Evolutionary conservation across 2,329 filamentous ascomycete species (phyloP).

Genomic region (Ambrosiella beaveri): DNA sequence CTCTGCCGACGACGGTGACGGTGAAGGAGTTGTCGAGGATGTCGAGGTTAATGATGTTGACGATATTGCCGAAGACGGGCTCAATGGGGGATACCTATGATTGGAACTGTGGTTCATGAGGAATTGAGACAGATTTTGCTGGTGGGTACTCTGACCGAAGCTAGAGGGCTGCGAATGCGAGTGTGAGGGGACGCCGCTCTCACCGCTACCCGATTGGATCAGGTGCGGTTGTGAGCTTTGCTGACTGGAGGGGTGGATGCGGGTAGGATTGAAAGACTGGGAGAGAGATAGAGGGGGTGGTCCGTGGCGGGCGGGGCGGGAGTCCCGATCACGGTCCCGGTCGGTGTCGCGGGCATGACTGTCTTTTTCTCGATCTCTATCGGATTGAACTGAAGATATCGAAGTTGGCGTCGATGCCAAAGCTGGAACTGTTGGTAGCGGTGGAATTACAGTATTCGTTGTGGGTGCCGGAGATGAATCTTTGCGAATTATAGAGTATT

Average conservation of each 20-base stretch:
- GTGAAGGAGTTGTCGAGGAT: conserved; percentile 2
- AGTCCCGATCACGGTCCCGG: background rate
- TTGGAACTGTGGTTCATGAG: background rate
- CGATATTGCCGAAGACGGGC: conserved; percentile 5
- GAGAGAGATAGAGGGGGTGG: conserved; percentile 11
- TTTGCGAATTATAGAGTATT: background rate
- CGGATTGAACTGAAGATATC: background rate
- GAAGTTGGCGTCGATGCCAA: background rate
- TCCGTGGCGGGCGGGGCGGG: conserved; percentile 6
- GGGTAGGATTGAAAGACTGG: conserved; percentile 5
- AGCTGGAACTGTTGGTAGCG: background rate
- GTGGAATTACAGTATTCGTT: background rate
- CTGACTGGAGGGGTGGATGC: conserved; percentile 10
- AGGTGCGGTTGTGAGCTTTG: background rate
- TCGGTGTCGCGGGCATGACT: background rate
- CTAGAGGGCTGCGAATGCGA: conserved; percentile 1
- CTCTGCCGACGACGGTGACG: conserved; percentile 9
- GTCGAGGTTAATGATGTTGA: conserved; percentile 5
- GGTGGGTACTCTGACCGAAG: conserved; percentile 1
- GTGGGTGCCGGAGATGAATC: background rate
- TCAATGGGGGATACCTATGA: background rate
- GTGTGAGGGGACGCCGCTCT: background rate
- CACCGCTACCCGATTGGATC: background rate
- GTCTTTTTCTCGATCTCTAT: background rate
- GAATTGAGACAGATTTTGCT: conserved; percentile 2